Evolutionary conservation across 495 filamentous ascomycete genomes (phyloP), one percentile per base, ranked within the genome.

Genomic region (Glutinoglossum americanum): DNA sequence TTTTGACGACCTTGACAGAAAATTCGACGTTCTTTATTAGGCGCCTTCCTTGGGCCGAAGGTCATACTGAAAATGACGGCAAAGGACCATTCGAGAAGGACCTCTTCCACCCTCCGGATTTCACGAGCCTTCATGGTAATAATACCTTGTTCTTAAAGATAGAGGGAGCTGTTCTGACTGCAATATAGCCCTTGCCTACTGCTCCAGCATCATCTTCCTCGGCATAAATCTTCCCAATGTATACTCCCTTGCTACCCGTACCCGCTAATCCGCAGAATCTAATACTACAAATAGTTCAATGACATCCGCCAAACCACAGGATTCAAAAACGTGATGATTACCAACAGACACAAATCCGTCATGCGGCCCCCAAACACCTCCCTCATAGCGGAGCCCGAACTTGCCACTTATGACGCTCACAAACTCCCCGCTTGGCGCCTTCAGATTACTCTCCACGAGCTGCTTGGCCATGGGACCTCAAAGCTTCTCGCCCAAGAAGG

Each of bases 301-400:
- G 87, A 94, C 61, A 92, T 96, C 60, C 77, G 92, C 51, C 90
- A 95, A 64, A 84, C 80, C 17, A 74, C 89, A 45, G 92, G 92
- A n/a, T 98, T 98, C 79, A 98, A 98, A 73, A 98, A 98, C 60
- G 92, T 98, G 23, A 87, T 81, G 13, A 73, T 90, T 32, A 90
- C 89, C 32, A 97, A 98, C 62, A 84, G 0, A 87, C 89, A 0
- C 80, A 92, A 33, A 33, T 9, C 30, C 3, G 30, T 33, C 9
- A 9, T 33, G 30, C 9, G 30, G n/a, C n/a, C n/a, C n/a, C n/a
- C n/a, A n/a, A n/a, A n/a, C n/a, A n/a, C n/a, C n/a, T n/a, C n/a
- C n/a, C n/a, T n/a, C n/a, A n/a, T n/a, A 35, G 32, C 32, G 11
- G 11, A 35, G 32, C 32, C n/a, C n/a, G n/a, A n/a, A n/a, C n/a